phyloP scores from a whole-genome alignment of 2,329 filamentous ascomycete genomes.

The Acephala macrosclerotiorum region DNA sequence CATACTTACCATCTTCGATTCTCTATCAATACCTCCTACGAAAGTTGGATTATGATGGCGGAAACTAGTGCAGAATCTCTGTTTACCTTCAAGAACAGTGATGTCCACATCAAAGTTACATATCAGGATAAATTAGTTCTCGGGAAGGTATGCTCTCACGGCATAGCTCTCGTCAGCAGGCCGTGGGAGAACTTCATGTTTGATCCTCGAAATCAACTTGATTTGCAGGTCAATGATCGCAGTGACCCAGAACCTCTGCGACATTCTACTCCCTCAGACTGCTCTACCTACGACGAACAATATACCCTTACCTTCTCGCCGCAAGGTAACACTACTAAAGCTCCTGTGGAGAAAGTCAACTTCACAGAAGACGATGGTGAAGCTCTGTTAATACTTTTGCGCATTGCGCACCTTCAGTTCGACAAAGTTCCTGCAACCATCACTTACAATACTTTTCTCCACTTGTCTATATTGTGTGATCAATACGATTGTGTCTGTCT shows the following conservation, averaged over 20 bases:
- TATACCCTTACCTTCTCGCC: no score
- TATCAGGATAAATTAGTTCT: neutral
- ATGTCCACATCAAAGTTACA: constrained; percentile 11
- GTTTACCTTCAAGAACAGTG: neutral
- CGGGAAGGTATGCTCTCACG: neutral
- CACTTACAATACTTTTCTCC: constrained; percentile 4
- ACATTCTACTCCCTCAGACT: no score
- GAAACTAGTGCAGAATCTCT: neutral
- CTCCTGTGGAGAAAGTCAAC: constrained; percentile 8
- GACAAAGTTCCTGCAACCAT: constrained; percentile 9
- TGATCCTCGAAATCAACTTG: neutral
- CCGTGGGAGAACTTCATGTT: constrained; percentile 6
- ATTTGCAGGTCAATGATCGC: no score
- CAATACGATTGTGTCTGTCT: constrained; percentile 24
- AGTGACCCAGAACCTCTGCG: no score
- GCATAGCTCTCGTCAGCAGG: constrained; percentile 2
- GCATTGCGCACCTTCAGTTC: constrained; percentile 26
- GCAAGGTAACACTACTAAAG: neutral
- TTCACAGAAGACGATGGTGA: constrained; percentile 22
- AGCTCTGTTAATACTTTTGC: constrained; percentile 20
- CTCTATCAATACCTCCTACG: no score
- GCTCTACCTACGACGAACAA: no score
- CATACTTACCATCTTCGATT: no score
- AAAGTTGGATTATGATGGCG: no score
- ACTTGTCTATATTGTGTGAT: constrained; percentile 24